Evolutionary conservation across 1,284 basidiomycete species (phyloP), one percentile per base, ranked within the genome.

Genomic region (Ustilago vetiveriae): DNA sequence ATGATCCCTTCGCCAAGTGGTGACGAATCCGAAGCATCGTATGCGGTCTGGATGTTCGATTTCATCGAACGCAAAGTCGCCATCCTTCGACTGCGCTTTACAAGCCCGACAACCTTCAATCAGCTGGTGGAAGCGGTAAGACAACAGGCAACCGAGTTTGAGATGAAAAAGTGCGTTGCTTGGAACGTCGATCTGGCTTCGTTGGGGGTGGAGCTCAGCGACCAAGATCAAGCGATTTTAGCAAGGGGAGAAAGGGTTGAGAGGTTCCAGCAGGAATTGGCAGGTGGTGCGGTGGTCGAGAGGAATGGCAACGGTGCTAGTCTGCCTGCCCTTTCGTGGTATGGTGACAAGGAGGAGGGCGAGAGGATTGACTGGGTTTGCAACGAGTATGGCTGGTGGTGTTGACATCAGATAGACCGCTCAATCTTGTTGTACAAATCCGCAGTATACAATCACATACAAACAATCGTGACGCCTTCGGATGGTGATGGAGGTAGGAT

Each of bases 331-430:
- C 29, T 68, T 16, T 56, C 60, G 3, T 70, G 55, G 60, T 70
- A 70, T 23, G 67, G 44, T 3, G 62, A 60, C 21, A 45, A 39
- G 23, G 17, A 42, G 30, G 17, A 38, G 9, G 59, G 52, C 6
- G 49, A 59, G 17, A 29, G 29, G 30, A 23, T 72, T 0, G 57
- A 68, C 24, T 72, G 69, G 69, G 40, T 67, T 0, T 44, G 41
- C 38, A 68, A 72, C 44, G 63, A 72, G 52, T 58, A 64, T 17
- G 69, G 69, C 0, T 72, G 62, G 59, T 72, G 60, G 59, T 68
- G 64, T 37, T 72, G 47, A 27, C 13, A 16, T 9, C 2, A 17
- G 16, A 9, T 26, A 8, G 16, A 27, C 17, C 29, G 32, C 6
- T 6, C 8, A 17, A n/a, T 7, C 4, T 9, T 19, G 11, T 22